These are phyloP conservation scores for Colletotrichum eleusines DNA, from an alignment of 2,329 filamentous ascomycete genomes.

Conservation along the genomic window DNA sequence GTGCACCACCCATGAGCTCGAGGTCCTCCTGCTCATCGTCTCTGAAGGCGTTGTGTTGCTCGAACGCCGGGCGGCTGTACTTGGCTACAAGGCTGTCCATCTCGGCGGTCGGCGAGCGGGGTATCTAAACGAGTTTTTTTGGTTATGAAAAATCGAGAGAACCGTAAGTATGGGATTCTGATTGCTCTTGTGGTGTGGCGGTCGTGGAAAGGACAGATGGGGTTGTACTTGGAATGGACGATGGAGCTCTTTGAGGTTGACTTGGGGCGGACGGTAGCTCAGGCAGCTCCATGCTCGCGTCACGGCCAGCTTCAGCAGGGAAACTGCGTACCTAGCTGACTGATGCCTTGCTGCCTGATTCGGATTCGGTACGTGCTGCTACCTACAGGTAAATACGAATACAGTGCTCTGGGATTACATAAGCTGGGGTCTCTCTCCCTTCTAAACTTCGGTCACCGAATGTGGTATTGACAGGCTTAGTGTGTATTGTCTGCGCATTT, in stretches of 20 bases:
- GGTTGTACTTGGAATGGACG: conserved; percentile 42
- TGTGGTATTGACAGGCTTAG: neutral
- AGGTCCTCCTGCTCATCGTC: conserved; percentile 76
- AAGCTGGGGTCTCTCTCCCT: neutral
- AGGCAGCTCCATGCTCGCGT: conserved; percentile 60
- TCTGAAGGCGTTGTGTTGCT: conserved; percentile 69
- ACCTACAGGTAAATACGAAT: conserved; percentile 36
- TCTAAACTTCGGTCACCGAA: too few species aligned
- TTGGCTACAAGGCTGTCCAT: conserved; percentile 96
- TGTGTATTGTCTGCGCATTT: neutral
- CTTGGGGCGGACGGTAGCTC: conserved; percentile 46
- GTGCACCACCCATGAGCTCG: conserved; percentile 70
- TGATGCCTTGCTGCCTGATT: conserved; percentile 43
- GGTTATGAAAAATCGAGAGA: neutral
- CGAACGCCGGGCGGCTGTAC: conserved; percentile 84
- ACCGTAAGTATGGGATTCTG: neutral
- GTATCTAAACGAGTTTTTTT: neutral
- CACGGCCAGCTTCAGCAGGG: conserved; percentile 47
- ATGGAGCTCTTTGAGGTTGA: conserved; percentile 42
- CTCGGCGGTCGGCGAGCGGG: conserved; percentile 43
- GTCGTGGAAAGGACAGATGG: conserved; percentile 10
- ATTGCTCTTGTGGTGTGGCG: conserved; percentile 27
- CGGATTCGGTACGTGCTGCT: conserved; percentile 12
- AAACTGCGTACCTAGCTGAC: conserved; percentile 42
- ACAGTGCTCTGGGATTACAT: neutral